These are phyloP conservation scores for Phytophthora sp. DNA, from an alignment of 352 stramenopile genomes.

Conservation along the genomic window DNA sequence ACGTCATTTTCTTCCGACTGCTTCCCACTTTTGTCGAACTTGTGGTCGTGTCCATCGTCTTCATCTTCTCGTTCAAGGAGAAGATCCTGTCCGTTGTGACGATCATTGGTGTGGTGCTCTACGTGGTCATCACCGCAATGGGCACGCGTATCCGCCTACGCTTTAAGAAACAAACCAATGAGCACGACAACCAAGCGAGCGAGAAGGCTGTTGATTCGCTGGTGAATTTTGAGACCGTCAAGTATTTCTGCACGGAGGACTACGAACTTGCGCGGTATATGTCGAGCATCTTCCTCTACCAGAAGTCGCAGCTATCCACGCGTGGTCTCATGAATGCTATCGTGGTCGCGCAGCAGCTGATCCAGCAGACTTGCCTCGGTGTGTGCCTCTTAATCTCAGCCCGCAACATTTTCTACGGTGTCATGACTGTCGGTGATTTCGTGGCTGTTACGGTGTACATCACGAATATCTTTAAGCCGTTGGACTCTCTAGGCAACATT, in stretches of 20 bases:
- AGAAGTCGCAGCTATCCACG: constrained; percentile 90
- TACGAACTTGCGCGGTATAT: constrained; percentile 90
- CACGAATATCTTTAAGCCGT: constrained; percentile 95
- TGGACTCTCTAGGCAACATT: constrained; percentile 96
- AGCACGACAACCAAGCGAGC: constrained; percentile 96
- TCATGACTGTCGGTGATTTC: constrained; percentile 94
- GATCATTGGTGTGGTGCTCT: constrained; percentile 94
- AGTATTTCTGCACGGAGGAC: constrained; percentile 95
- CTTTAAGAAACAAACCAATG: constrained; percentile 94
- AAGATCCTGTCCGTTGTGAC: constrained; percentile 84
- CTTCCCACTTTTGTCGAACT: constrained; percentile 95
- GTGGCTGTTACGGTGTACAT: constrained; percentile 95
- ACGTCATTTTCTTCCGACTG: constrained; percentile 97
- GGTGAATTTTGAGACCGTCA: constrained; percentile 98
- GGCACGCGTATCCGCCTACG: constrained; percentile 67
- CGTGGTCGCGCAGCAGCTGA: constrained; percentile 94
- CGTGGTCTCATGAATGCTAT: constrained; percentile 92
- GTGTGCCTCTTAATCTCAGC: constrained; percentile 74
- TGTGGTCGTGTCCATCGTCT: constrained; percentile 92
- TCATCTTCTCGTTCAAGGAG: constrained; percentile 92
- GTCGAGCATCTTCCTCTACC: constrained; percentile 87
- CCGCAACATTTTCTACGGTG: constrained; percentile 50
- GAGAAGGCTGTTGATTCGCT: constrained; percentile 96
- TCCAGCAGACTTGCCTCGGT: constrained; percentile 87
- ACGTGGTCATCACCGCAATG: constrained; percentile 92